Percentiles rank a stretch among this genome's conserved stretches.
Evolutionary conservation across 2,329 filamentous ascomycete species (phyloP).

Genomic region (Polychaeton citri): DNA sequence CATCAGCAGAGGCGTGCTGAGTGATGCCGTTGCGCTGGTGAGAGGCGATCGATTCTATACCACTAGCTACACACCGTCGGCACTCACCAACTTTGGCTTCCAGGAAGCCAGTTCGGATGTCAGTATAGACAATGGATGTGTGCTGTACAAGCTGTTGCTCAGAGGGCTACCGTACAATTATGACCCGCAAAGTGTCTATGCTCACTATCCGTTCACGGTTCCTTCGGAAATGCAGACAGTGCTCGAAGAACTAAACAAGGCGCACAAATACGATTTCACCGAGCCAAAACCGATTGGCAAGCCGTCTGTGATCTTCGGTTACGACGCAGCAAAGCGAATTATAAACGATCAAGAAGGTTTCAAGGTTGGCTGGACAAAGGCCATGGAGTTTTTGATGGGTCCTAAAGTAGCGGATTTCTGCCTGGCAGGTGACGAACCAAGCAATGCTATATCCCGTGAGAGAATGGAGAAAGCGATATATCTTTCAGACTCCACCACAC

Average conservation of each 20-base stretch:
- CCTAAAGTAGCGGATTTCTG: slow-evolving; percentile 33
- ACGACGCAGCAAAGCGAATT: slow-evolving; percentile 31
- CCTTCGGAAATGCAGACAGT: slow-evolving; percentile 34
- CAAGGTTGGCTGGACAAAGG: slow-evolving; percentile 34
- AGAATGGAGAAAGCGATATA: slow-evolving; percentile 32
- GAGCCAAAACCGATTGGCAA: slow-evolving; percentile 16
- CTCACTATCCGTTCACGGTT: slow-evolving; percentile 36
- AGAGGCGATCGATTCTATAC: slow-evolving; percentile 49
- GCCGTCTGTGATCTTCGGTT: slow-evolving; percentile 30
- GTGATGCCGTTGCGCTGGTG: slow-evolving; percentile 47
- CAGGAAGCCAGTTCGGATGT: slow-evolving; percentile 33
- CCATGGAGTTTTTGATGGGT: slow-evolving; percentile 32
- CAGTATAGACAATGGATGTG: slow-evolving; percentile 34
- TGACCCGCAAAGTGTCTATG: slow-evolving; percentile 34
- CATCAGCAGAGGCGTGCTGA: slow-evolving; percentile 42
- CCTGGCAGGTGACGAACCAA: slow-evolving; percentile 30
- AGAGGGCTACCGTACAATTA: slow-evolving; percentile 38
- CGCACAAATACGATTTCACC: slow-evolving; percentile 28
- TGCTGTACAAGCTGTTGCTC: slow-evolving; percentile 39
- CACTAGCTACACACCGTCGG: slow-evolving; percentile 21
- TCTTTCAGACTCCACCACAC: too few relatives aligned
- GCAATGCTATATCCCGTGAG: slow-evolving; percentile 29
- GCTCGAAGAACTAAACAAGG: slow-evolving; percentile 26
- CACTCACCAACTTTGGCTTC: slow-evolving; percentile 31
- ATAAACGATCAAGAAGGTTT: slow-evolving; percentile 30